Evolutionary conservation across 768 basidiomycete genomes (phyloP), one percentile per base, ranked within the genome.

Genomic region (Paxillus involutus): DNA sequence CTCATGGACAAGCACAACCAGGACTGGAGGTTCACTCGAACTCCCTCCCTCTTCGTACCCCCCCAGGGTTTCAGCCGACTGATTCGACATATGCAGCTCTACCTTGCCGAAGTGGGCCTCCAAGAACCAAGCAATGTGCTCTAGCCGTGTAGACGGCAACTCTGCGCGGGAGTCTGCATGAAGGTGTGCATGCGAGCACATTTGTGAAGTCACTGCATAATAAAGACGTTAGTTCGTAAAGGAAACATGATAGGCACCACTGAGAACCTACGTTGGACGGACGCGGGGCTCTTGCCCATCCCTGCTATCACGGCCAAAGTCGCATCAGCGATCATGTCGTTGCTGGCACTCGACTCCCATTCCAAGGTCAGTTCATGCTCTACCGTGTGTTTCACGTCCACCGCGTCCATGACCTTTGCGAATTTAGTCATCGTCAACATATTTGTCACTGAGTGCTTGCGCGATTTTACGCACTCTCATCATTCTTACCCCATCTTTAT

Each of bases 321-420:
- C 13, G 95, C 93, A 68, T 98, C 96, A 6, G 96, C 96, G 49
- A 99, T 89, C 94, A 98, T 98, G 67, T 99, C 96, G 61, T 93
- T 96, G 64, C 88, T 90, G 7, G 88, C 86, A 60, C 87, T 89
- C 0, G 94, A 94, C 41, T 87, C 86, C 96, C 96, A 99, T 70
- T 96, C 94, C 19, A 99, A 73, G 36, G 83, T 89, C 48, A 94
- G 71, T 62, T 94, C 88, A 51, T 88, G 84, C 59, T 89, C 84
- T 35, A 74, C 74, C 4, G 82, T 86, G 35, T 82, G 80, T 66
- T 91, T 94, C 53, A 94, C 83, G 68, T 93, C 88, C 33, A 98
- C 75, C 21, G 84, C 86, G 43, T 89, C 81, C 95, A 98, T 95
- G 39, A 98, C 83, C 94, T 93, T 57, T n/a, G 8, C n/a, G 24